Percentiles rank a stretch among this genome's conserved stretches.
phyloP scores from a whole-genome alignment of 2,329 filamentous ascomycete genomes.

The Pseudocercospora vitis region DNA sequence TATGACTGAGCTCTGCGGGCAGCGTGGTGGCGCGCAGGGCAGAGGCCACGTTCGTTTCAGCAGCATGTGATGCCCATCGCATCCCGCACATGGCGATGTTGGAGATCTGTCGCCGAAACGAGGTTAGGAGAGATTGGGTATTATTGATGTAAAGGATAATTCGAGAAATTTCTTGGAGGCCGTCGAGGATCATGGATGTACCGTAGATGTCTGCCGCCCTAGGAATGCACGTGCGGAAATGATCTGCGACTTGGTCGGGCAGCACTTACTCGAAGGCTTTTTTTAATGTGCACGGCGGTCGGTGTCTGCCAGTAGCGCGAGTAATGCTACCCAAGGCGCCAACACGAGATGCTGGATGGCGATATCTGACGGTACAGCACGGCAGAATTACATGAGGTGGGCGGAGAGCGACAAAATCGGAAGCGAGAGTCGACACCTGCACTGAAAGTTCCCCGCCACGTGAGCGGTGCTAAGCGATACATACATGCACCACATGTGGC shows the following conservation, averaged over 20 bases:
- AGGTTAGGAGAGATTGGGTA: slow-evolving; percentile 14
- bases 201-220: slow-evolving; percentile 3
- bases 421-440: slow-evolving; percentile 18
- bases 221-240: slow-evolving; percentile 26
- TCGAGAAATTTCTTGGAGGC: slow-evolving; percentile 27
- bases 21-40: not conserved
- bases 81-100: slow-evolving; percentile 1
- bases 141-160: slow-evolving; percentile 20
- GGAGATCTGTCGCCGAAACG: slow-evolving; percentile 12
- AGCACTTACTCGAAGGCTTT: slow-evolving; percentile 9
- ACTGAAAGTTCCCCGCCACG: not conserved
- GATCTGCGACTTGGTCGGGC: slow-evolving; percentile 26
- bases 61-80: slow-evolving; percentile 2
- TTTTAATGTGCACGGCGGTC: slow-evolving; percentile 3
- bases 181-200: slow-evolving; percentile 25
- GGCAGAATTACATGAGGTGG: slow-evolving; percentile 9
- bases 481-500: not conserved
- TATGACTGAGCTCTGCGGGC: not conserved
- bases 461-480: not conserved
- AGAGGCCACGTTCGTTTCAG: slow-evolving; percentile 15
- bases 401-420: slow-evolving; percentile 6
- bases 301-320: slow-evolving; percentile 13
- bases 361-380: slow-evolving; percentile 1
- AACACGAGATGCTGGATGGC: slow-evolving; percentile 8
- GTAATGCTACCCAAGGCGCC: slow-evolving; percentile 19